These are phyloP conservation scores for Pseudozyma thailandica DNA, from an alignment of 1,284 basidiomycete species.

Conservation along the genomic window DNA sequence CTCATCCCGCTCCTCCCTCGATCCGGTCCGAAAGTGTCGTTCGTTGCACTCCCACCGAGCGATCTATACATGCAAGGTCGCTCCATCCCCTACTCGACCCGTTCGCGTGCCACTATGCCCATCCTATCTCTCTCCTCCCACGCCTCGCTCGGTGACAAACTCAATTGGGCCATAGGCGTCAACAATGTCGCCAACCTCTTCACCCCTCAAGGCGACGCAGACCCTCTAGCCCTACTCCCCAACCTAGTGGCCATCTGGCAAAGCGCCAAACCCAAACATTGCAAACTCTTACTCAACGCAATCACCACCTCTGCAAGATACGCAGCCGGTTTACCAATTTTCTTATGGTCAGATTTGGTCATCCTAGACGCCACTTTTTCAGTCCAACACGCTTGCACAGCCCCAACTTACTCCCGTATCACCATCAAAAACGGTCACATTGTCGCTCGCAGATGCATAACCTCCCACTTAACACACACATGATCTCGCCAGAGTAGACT, in stretches of 20 bases:
- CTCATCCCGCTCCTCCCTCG: slow-evolving; percentile 3
- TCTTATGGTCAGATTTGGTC: slow-evolving; percentile 10
- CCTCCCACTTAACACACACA: slow-evolving; percentile 5
- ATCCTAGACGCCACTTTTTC: slow-evolving; percentile 9
- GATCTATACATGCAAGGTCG: slow-evolving; percentile 55
- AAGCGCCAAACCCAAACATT: slow-evolving; percentile 19
- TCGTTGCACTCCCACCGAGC: slow-evolving; percentile 31
- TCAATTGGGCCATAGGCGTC: slow-evolving; percentile 31
- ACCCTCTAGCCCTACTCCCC: slow-evolving; percentile 45
- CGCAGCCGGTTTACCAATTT: slow-evolving; percentile 3
- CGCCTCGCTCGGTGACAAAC: not conserved
- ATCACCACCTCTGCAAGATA: slow-evolving; percentile 4
- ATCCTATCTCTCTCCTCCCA: slow-evolving; percentile 12
- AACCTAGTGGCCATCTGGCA: slow-evolving; percentile 45
- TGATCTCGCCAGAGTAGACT: too few species aligned
- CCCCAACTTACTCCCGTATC: slow-evolving; percentile 15
- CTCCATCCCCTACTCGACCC: slow-evolving; percentile 14
- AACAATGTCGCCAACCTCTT: slow-evolving; percentile 54
- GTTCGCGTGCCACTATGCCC: slow-evolving; percentile 32
- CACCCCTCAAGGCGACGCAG: slow-evolving; percentile 51
- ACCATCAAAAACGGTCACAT: slow-evolving; percentile 17
- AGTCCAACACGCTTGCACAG: slow-evolving; percentile 18
- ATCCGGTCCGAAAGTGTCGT: slow-evolving; percentile 4
- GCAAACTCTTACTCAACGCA: slow-evolving; percentile 14
- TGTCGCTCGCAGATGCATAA: slow-evolving; percentile 11